Evolutionary conservation across 768 basidiomycete genomes (phyloP).

Genomic region (Chalciporus piperatus): DNA sequence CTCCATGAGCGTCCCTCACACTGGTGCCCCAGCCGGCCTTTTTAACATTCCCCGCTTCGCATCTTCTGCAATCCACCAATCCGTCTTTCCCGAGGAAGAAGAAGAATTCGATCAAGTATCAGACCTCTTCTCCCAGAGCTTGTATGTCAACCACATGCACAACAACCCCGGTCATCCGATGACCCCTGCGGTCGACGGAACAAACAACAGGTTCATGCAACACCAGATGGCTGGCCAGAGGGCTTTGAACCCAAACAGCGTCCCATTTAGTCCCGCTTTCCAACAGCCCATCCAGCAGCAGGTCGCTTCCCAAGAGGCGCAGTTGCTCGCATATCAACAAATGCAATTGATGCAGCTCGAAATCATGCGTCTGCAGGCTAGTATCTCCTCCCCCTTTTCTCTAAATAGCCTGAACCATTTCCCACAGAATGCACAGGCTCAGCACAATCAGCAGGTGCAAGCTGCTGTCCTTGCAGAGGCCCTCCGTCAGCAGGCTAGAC

Average conservation of each 20-base stretch:
- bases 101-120: slow-evolving; percentile 59
- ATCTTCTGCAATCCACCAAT: slow-evolving; percentile 40
- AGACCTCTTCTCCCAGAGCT: slow-evolving; percentile 52
- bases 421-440: slow-evolving; percentile 60
- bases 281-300: slow-evolving; percentile 42
- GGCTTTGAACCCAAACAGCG: slow-evolving; percentile 51
- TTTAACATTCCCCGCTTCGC: slow-evolving; percentile 64
- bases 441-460: slow-evolving; percentile 60
- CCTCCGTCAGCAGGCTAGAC: slow-evolving; percentile 47
- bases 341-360: slow-evolving; percentile 87
- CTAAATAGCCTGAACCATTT: slow-evolving; percentile 6
- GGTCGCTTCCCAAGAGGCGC: slow-evolving; percentile 37
- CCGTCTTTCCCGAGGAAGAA: slow-evolving; percentile 48
- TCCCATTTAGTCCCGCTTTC: slow-evolving; percentile 43
- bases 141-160: slow-evolving; percentile 44
- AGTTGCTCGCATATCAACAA: slow-evolving; percentile 61
- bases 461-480: slow-evolving; percentile 65
- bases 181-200: slow-evolving; percentile 71
- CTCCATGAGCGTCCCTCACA: slow-evolving; percentile 59
- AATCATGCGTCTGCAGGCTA: slow-evolving; percentile 75
- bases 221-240: slow-evolving; percentile 56
- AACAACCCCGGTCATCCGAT: slow-evolving; percentile 47
- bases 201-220: slow-evolving; percentile 62
- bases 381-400: slow-evolving; percentile 12
- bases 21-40: slow-evolving; percentile 58